Percentiles rank a stretch among this genome's conserved stretches.
phyloP scores from a whole-genome alignment of 129 eudicot genomes.

The Lonicera japonica region DNA sequence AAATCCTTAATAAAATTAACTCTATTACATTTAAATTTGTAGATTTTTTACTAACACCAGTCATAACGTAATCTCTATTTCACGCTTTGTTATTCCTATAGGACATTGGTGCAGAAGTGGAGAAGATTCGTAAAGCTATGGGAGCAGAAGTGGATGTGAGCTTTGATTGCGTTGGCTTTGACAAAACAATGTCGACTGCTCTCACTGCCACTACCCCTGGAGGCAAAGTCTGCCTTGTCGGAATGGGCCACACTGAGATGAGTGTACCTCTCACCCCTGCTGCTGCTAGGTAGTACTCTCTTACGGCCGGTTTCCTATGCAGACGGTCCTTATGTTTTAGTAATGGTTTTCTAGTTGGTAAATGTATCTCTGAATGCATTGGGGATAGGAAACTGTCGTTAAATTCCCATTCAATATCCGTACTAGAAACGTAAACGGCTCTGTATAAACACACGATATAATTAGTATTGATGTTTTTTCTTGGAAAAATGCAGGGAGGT shows the following conservation, averaged over 20 bases:
- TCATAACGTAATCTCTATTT: too few species aligned
- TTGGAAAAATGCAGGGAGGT: conserved; percentile 69
- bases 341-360: too few species aligned
- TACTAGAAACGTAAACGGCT: too few species aligned
- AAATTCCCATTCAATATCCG: too few species aligned
- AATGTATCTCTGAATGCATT: too few species aligned
- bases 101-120: conserved; percentile 48
- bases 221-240: conserved; percentile 67
- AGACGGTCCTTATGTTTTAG: too few species aligned
- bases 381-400: too few species aligned
- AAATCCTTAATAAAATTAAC: too few species aligned
- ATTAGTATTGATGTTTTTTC: not conserved
- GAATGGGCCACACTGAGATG: conserved; percentile 71
- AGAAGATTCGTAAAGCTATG: conserved; percentile 51
- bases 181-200: conserved; percentile 67
- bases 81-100: conserved; percentile 11
- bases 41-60: too few species aligned
- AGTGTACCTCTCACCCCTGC: conserved; percentile 70
- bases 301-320: too few species aligned
- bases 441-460: not conserved
- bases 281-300: conserved; percentile 49
- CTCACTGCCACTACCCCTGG: conserved; percentile 52
- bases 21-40: too few species aligned
- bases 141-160: conserved; percentile 49
- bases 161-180: conserved; percentile 72